These are phyloP conservation scores for Cercospora sesami DNA, from an alignment of 2,329 filamentous ascomycete genomes.

Conservation along the genomic window DNA sequence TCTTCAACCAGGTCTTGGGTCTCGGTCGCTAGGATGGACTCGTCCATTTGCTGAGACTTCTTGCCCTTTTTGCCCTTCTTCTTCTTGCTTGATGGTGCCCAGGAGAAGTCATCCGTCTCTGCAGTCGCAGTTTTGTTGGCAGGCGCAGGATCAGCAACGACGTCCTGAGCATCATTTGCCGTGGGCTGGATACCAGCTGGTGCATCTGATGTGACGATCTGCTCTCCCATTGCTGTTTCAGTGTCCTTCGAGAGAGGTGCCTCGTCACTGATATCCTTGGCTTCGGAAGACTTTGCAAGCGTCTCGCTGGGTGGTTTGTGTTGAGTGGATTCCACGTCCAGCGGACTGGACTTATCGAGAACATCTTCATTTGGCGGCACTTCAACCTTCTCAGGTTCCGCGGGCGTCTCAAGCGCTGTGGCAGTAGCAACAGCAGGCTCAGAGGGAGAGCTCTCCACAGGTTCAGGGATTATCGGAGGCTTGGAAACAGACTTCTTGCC, in stretches of 20 bases:
- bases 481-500: slow-evolving; percentile 14
- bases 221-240: neutral
- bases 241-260: neutral
- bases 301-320: no score
- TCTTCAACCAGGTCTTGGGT: neutral
- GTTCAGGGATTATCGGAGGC: neutral
- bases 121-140: neutral
- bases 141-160: neutral
- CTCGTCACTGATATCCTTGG: neutral
- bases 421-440: neutral
- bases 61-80: slow-evolving; percentile 33
- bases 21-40: neutral
- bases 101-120: slow-evolving; percentile 16
- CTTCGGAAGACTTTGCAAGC: neutral
- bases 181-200: neutral
- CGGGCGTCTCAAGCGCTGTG: neutral
- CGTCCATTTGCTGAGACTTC: slow-evolving; percentile 9
- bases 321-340: neutral
- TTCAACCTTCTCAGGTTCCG: neutral
- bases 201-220: neutral
- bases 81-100: slow-evolving; percentile 17
- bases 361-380: neutral
- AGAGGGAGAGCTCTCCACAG: neutral
- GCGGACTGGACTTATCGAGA: neutral
- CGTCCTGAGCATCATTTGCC: neutral